These are phyloP conservation scores for Neoscytalidium dimidiatum DNA, from an alignment of 2,329 filamentous ascomycete genomes.

Conservation along the genomic window DNA sequence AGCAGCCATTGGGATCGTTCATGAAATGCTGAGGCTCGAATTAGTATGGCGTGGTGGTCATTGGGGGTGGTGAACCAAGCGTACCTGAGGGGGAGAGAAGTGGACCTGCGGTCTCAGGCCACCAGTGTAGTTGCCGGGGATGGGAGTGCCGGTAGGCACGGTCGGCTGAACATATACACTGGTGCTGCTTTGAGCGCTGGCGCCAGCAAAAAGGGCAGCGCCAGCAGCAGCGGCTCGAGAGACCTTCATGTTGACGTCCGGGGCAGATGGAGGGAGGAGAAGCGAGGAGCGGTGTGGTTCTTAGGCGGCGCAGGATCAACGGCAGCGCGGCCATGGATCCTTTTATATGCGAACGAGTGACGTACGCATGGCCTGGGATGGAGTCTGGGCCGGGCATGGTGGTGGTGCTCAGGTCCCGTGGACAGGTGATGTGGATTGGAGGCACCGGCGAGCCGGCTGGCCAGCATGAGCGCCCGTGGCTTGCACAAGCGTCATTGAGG, in stretches of 20 bases:
- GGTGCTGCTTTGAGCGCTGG: not conserved
- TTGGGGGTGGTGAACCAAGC: constrained; percentile 45
- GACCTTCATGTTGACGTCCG: not conserved
- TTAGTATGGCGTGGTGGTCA: not conserved
- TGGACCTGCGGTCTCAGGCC: constrained; percentile 55
- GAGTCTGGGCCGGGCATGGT: not conserved
- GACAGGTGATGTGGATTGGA: not conserved
- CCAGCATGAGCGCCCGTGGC: not conserved
- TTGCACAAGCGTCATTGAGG: not conserved
- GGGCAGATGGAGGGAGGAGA: not conserved
- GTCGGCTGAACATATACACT: constrained; percentile 7
- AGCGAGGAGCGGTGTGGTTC: not conserved
- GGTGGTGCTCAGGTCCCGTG: not conserved
- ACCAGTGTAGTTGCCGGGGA: constrained; percentile 44
- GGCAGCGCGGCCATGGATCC: not conserved
- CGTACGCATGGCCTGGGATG: no score
- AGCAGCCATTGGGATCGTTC: constrained; percentile 68
- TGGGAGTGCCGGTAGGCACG: constrained; percentile 31
- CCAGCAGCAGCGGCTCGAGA: not conserved
- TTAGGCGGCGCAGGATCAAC: not conserved
- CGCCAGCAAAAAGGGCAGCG: constrained; percentile 1
- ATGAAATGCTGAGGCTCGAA: constrained; percentile 39
- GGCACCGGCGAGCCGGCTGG: not conserved
- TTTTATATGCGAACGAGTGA: not conserved
- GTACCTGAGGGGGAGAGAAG: constrained; percentile 56